Conservation (phyloP, 495 filamentous ascomycete species). For the Aspergillus ellipticus region DNA sequence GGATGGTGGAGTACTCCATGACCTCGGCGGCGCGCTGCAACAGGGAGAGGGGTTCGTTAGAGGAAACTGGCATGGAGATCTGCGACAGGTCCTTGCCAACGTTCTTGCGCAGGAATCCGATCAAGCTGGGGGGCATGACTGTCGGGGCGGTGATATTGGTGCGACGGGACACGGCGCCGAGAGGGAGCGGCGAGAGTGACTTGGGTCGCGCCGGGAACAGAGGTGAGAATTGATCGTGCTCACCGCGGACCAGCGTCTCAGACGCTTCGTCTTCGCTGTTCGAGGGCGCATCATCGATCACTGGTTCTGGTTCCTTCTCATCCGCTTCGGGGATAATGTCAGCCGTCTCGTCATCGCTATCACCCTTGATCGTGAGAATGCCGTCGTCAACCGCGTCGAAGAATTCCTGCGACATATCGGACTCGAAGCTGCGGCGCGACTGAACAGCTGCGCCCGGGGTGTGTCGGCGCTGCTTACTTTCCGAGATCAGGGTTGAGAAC, state of each 20-base stretch:
- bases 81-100: conserved; percentile 96
- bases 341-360: conserved; percentile 52
- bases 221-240: conserved; percentile 42
- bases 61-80: conserved; percentile 93
- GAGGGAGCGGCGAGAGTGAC: conserved; percentile 72
- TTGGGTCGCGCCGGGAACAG: conserved; percentile 73
- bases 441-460: conserved; percentile 46
- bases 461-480: conserved; percentile 73
- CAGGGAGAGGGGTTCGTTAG: conserved; percentile 88
- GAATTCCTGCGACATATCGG: conserved; percentile 79
- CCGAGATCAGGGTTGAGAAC: conserved; percentile 70
- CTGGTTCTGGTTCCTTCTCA: conserved; percentile 22
- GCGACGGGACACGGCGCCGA: conserved; percentile 63
- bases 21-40: conserved; percentile 85
- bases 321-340: conserved; percentile 18
- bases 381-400: conserved; percentile 83
- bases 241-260: conserved; percentile 32
- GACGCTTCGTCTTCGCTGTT: conserved; percentile 55
- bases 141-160: conserved; percentile 66
- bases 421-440: conserved; percentile 77
- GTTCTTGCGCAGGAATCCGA: conserved; percentile 93
- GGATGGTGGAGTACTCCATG: conserved; percentile 80
- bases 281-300: conserved; percentile 38
- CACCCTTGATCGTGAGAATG: conserved; percentile 66
- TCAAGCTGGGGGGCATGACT: conserved; percentile 79